Percentiles rank a stretch among this genome's conserved stretches.
Conservation (phyloP, 768 basidiomycete species). For the Suillus fuscotomentosus region DNA sequence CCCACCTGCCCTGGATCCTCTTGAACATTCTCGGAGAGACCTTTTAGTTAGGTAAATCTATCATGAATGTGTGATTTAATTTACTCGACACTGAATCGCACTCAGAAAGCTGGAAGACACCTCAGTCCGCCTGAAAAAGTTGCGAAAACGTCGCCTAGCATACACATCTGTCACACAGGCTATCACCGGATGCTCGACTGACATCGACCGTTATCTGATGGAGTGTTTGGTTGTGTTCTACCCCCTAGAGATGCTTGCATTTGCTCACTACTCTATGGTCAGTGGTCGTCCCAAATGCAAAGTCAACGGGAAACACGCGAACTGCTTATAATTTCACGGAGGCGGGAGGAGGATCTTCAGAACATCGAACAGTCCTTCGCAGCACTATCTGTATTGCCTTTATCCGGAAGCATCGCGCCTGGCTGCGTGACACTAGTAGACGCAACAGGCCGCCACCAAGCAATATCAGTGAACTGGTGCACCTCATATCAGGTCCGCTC, state of each 20-base stretch:
- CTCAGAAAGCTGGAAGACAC: not conserved
- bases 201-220: not conserved
- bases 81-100: not conserved
- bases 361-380: not conserved
- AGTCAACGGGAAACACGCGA: not conserved
- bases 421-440: not conserved
- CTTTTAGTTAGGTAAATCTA: not conserved
- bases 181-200: not conserved
- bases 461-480: constrained; percentile 25
- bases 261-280: not conserved
- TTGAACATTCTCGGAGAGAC: not conserved
- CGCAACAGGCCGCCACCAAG: constrained; percentile 13
- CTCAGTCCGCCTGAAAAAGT: not conserved
- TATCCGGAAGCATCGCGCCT: not conserved
- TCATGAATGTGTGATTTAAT: not conserved
- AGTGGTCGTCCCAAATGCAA: not conserved
- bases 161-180: not conserved
- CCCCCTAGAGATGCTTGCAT: not conserved
- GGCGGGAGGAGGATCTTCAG: constrained; percentile 8
- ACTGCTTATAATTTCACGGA: not conserved
- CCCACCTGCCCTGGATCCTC: not conserved
- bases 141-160: not conserved
- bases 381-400: not conserved
- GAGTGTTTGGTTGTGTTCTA: not conserved
- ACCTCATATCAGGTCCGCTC: constrained; percentile 18